These are phyloP conservation scores for Panicum virgatum DNA, from an alignment of 202 grass and related monocot genomes.

Conservation along the genomic window DNA sequence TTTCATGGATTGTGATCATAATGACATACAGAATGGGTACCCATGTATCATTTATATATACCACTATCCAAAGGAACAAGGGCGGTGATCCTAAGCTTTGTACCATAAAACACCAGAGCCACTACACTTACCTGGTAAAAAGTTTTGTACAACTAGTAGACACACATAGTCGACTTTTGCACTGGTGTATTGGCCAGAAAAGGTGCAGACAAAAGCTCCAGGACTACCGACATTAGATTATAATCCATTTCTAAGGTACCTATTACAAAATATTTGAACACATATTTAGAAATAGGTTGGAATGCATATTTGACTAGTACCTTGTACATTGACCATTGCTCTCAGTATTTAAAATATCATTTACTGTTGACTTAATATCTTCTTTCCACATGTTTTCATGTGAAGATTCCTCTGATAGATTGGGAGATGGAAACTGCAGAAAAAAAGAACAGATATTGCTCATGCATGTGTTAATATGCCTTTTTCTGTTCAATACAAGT, in stretches of 20 bases:
- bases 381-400: constrained; percentile 51
- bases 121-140: background rate
- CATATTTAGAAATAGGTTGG: background rate
- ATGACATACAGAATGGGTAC: background rate
- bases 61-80: background rate
- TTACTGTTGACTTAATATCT: constrained; percentile 60
- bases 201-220: background rate
- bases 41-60: background rate
- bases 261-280: constrained; percentile 6
- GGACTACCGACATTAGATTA: background rate
- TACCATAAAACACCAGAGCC: background rate
- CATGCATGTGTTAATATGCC: constrained; percentile 21
- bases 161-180: background rate
- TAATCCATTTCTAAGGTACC: background rate
- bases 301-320: constrained; percentile 41
- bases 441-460: constrained; percentile 18
- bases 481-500: constrained; percentile 34
- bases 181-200: background rate
- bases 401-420: constrained; percentile 46
- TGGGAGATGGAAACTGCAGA: constrained; percentile 60
- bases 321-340: constrained; percentile 50
- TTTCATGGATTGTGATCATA: background rate
- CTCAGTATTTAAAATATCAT: constrained; percentile 69
- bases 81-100: background rate
- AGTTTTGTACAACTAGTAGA: background rate